A percentile compares a stretch with the other conserved stretches of the same genome.
These are phyloP conservation scores for Schizosaccharomyces versatilis DNA, from an alignment of 1,139 yeast genomes.

Conservation along the genomic window DNA sequence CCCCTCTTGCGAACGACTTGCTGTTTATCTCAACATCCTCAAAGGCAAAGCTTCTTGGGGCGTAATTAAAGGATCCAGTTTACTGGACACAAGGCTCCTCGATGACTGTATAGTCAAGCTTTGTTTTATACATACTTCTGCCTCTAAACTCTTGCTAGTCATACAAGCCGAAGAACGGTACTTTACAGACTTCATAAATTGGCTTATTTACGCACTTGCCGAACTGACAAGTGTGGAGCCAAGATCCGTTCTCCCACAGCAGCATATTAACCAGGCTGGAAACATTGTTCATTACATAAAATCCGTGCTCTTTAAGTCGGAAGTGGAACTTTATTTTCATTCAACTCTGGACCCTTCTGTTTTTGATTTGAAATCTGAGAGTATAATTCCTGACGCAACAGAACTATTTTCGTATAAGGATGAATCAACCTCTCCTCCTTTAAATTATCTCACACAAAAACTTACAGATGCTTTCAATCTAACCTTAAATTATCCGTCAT, in stretches of 20 bases:
- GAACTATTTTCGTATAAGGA: too few relatives aligned
- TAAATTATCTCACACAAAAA: too few relatives aligned
- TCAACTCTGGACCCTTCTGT: too few relatives aligned
- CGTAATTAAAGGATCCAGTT: not conserved
- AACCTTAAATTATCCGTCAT: not conserved
- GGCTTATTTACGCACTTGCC: not conserved
- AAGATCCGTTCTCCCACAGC: not conserved
- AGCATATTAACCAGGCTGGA: not conserved
- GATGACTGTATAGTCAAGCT: not conserved
- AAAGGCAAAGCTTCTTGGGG: constrained; percentile 1
- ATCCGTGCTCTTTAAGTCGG: not conserved
- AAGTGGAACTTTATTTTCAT: too few relatives aligned
- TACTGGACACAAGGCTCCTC: not conserved
- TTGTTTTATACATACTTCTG: not conserved
- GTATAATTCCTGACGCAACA: too few relatives aligned
- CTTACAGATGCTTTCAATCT: not conserved
- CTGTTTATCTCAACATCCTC: not conserved
- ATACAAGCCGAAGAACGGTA: not conserved
- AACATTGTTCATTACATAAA: not conserved
- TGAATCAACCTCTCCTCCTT: too few relatives aligned
- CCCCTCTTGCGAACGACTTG: not conserved
- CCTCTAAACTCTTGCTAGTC: not conserved
- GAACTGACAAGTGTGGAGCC: not conserved
- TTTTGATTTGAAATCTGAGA: too few relatives aligned
- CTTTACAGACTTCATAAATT: not conserved